phyloP scores from a whole-genome alignment of 192 early-diverging fungal genomes.

The Linnemannia schmuckeri region DNA sequence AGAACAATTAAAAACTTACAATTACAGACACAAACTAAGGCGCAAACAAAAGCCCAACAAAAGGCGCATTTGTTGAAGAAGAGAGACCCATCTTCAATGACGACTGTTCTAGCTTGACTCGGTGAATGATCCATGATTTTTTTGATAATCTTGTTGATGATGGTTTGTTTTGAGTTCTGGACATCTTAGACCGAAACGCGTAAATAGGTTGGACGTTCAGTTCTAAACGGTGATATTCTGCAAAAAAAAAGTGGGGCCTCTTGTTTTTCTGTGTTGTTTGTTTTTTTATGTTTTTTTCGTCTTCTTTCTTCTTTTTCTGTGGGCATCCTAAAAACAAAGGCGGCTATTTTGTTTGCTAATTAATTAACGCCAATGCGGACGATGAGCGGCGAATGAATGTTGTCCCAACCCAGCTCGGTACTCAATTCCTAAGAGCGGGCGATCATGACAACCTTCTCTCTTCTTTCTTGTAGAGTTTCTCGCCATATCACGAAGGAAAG shows the following conservation, averaged over 20 bases:
- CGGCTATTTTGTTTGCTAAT: not conserved
- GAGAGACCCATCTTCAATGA: not conserved
- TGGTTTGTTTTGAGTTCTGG: not conserved
- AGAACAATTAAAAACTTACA: conserved; percentile 2
- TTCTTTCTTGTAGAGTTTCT: not conserved
- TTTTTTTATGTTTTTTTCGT: not conserved
- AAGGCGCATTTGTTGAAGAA: not conserved
- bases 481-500: not conserved
- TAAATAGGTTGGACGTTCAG: not conserved
- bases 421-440: not conserved
- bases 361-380: not conserved
- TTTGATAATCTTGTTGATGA: not conserved
- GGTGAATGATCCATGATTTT: not conserved
- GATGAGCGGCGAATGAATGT: not conserved
- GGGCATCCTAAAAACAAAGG: not conserved
- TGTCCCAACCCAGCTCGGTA: not conserved
- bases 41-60: not conserved
- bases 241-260: not conserved
- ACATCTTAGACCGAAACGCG: not conserved
- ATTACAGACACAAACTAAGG: not conserved
- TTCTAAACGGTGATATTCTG: not conserved
- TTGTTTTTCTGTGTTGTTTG: not conserved
- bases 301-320: not conserved
- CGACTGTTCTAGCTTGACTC: not conserved
- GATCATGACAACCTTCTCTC: not conserved